Conservation (phyloP, 2,329 filamentous ascomycete species). For the Arthrobotrys sphaeroides region DNA sequence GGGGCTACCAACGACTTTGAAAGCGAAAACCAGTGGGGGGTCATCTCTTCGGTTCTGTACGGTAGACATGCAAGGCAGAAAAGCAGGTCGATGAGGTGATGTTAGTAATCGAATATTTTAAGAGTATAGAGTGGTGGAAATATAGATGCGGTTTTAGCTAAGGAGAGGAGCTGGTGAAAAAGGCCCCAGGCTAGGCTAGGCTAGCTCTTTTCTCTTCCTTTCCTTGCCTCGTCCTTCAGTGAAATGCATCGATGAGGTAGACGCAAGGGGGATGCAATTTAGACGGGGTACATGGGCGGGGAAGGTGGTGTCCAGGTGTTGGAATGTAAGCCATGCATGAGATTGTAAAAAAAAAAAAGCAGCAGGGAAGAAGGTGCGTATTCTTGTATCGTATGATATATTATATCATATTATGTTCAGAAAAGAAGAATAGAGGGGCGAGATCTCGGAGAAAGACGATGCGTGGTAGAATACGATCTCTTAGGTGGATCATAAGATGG, state of each 20-base stretch:
- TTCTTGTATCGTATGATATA: not conserved
- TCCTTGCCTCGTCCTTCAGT: not conserved
- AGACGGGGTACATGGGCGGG: constrained; percentile 1
- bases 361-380: constrained; percentile 9
- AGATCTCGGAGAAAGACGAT: constrained; percentile 5
- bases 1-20: constrained; percentile 34
- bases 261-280: constrained; percentile 5
- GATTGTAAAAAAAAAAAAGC: constrained; percentile 18
- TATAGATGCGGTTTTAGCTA: constrained; percentile 13
- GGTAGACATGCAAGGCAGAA: not conserved
- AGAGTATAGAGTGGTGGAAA: not conserved
- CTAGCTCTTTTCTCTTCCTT: not conserved
- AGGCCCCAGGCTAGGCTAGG: not conserved
- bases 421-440: not conserved
- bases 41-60: constrained; percentile 57
- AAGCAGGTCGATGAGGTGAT: no score
- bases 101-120: constrained; percentile 36
- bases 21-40: constrained; percentile 55
- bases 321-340: constrained; percentile 28
- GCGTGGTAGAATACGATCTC: not conserved
- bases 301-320: constrained; percentile 19
- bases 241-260: not conserved
- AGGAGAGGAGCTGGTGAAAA: no score
- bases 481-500: constrained; percentile 18
- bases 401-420: constrained; percentile 11